Base-by-base conservation (phyloP, 2,329 filamentous ascomycete genomes). In the Coniochaeta sp. region DNA sequence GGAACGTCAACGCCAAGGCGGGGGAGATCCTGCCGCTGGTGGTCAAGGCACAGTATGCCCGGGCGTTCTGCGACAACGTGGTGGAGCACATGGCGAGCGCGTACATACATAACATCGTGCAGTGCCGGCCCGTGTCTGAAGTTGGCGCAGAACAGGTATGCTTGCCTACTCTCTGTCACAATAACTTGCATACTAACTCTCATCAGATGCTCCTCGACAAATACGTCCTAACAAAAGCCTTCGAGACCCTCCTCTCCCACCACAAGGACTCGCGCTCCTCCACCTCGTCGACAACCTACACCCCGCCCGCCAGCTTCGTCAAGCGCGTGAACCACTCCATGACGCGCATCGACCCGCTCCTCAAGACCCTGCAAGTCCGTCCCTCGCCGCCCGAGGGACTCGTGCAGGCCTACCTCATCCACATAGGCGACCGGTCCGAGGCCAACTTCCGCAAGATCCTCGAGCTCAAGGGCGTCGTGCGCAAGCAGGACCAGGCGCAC, bases 171-270 rank as follows among this genome's bases (percentile, higher is more conserved):
- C 6, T 13, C 49, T 51, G 6, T n/a, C n/a, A n/a, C n/a, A n/a
- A n/a, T n/a, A n/a, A n/a, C n/a, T n/a, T n/a, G n/a, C n/a, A n/a
- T n/a, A n/a, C n/a, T n/a, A n/a, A n/a, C n/a, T n/a, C n/a, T n/a
- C n/a, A n/a, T n/a, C 55, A 96, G 82, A 96, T 99, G 91, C 78
- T 97, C 18, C 82, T 99, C 4, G 94, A 99, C 69, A 91, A 92
- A 57, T 97, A 97, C 63, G 88, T 89, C 8, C 75, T 96, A 20
- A 91, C 89, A 53, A 91, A 92, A 62, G 82, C 83, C 1, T 84
- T 95, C 54, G 82, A 84, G 49, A 83, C 82, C 51, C 75, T 96
- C 5, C 75, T 91, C 55, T 84, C 79, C 61, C 65, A 83, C 75
- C 71, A 83, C 79, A 71, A 79, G 71, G 67, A 71, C 5, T 60